Evolutionary conservation across 495 filamentous ascomycete species (phyloP), one percentile per base, ranked within the genome.

Genomic region (Schizothecium vesticola): DNA sequence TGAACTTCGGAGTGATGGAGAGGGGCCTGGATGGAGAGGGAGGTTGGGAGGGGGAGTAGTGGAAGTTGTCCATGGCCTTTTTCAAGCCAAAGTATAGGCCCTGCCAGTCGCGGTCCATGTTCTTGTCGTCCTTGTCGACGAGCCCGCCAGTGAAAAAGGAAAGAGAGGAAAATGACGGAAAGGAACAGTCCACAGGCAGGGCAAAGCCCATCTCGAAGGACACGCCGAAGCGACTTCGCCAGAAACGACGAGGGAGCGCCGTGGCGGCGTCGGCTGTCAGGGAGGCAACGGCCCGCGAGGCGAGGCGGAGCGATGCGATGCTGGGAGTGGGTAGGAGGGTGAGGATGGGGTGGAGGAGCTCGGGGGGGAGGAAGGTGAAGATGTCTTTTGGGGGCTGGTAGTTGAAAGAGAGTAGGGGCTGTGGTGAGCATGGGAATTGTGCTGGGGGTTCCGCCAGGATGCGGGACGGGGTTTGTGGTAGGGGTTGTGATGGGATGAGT

Each of bases 131-230:
- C 43, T 51, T 51, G 43, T 51, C 43, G 43, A 51, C 43, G 16
- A n/a, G 16, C 6, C 43, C 16, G 43, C 43, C 43, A 8, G 43
- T 51, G 19, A 51, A 51, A 51, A 9, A n/a, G 19, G 16, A 51
- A 51, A 51, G 43, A 9, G 43, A n/a, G 43, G 43, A 51, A 51
- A n/a, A 51, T 0, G 43, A 51, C 16, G 43, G 43, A n/a, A n/a
- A n/a, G 43, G 16, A 51, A 51, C 43, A 51, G 43, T 51, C 43
- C 43, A n/a, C 16, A 51, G 70, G 70, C 22, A 66, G 21, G 16
- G 65, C 70, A 31, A 69, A 71, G 16, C 67, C 72, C 64, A 74
- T 69, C 61, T 74, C 70, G n/a, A 68, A 65, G 4, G 31, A 22
- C 21, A 63, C 64, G 23, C 25, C 25, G 36, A 71, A 74, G 58